phyloP scores from a whole-genome alignment of 306 rosid genomes.

The Acacia acuminata region DNA sequence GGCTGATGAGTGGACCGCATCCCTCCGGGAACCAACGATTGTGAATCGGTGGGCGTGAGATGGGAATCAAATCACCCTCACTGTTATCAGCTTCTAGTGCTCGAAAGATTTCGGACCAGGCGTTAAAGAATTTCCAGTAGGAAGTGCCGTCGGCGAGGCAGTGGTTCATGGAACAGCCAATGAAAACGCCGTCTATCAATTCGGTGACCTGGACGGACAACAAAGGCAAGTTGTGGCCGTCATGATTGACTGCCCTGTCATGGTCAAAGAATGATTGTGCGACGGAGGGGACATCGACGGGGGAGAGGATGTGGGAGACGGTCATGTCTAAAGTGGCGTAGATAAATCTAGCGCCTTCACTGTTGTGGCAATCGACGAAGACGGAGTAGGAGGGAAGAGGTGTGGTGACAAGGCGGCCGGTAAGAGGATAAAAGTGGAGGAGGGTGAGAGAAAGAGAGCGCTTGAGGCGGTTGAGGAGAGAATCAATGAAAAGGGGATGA shows the following conservation, averaged over 20 bases:
- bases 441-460: background rate
- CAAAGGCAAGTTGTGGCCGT: background rate
- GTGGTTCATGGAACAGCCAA: background rate
- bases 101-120: background rate
- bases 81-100: background rate
- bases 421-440: background rate
- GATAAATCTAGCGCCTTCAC: background rate
- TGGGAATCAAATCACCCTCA: background rate
- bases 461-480: background rate
- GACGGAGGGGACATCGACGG: background rate
- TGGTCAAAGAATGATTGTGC: background rate
- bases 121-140: background rate
- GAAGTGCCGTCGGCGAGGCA: background rate
- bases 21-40: constrained; percentile 47
- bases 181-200: background rate
- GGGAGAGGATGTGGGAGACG: background rate
- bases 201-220: background rate
- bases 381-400: background rate
- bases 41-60: background rate
- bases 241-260: background rate
- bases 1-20: constrained; percentile 36
- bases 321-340: background rate
- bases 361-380: background rate
- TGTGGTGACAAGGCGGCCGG: background rate
- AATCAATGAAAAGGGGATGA: background rate